Conservation (phyloP, 2,329 filamentous ascomycete species). For the Dryadomyces sulphureus region DNA sequence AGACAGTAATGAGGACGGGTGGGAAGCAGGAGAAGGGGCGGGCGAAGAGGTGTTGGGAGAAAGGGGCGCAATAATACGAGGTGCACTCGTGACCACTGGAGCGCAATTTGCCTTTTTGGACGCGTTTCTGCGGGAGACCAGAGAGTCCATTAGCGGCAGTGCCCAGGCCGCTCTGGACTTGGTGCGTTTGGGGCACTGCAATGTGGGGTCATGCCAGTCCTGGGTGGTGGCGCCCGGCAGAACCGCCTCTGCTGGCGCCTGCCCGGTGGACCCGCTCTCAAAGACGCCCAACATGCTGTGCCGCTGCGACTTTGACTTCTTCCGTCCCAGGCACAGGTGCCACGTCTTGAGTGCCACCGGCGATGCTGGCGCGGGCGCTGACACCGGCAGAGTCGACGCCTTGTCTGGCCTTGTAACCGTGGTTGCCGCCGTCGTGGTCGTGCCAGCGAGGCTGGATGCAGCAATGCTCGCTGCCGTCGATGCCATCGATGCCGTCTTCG, state of each 20-base stretch:
- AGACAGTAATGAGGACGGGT: background rate
- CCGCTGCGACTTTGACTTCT: background rate
- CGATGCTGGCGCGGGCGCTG: background rate
- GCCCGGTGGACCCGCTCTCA: background rate
- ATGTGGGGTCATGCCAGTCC: background rate
- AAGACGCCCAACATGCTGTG: background rate
- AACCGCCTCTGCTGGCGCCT: background rate
- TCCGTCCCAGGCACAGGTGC: constrained; percentile 1
- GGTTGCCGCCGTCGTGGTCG: no score
- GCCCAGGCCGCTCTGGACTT: constrained; percentile 8
- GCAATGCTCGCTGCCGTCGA: no score
- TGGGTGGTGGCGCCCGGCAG: constrained; percentile 6
- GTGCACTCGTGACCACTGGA: background rate
- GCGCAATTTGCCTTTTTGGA: background rate
- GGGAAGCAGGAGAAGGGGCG: background rate
- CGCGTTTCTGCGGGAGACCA: background rate
- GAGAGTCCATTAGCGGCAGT: constrained; percentile 3
- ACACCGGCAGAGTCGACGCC: no score
- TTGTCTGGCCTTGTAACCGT: no score
- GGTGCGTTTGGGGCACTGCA: background rate
- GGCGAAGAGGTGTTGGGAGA: background rate
- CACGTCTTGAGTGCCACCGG: constrained; percentile 5
- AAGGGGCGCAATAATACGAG: background rate
- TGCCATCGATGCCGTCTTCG: no score
- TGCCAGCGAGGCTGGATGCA: no score